phyloP scores from a whole-genome alignment of 2,329 filamentous ascomycete species.

The Cercospora nicotianae region DNA sequence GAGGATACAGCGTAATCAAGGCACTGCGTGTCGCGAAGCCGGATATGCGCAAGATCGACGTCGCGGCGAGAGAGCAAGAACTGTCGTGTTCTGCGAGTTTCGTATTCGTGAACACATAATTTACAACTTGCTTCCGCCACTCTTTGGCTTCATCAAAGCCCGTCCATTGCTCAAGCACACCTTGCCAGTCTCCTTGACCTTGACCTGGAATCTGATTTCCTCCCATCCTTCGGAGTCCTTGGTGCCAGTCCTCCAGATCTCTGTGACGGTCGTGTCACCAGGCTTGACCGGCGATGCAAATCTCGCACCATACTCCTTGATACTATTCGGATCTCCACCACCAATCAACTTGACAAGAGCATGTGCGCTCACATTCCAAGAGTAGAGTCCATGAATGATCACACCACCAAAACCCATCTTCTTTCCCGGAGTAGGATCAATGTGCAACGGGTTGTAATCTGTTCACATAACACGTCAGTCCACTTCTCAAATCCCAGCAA shows the following conservation, averaged over 20 bases:
- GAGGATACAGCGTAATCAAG: not conserved
- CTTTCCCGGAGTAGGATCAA: slow-evolving; percentile 71
- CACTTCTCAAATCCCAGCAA: not conserved
- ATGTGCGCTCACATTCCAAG: slow-evolving; percentile 68
- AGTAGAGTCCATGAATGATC: slow-evolving; percentile 88
- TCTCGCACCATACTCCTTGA: slow-evolving; percentile 84
- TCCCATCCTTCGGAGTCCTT: slow-evolving; percentile 67
- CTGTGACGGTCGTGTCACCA: slow-evolving; percentile 76
- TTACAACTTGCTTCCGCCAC: slow-evolving; percentile 29
- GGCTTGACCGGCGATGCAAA: slow-evolving; percentile 84
- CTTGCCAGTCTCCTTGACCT: slow-evolving; percentile 76
- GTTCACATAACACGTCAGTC: not conserved
- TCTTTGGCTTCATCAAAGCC: slow-evolving; percentile 66
- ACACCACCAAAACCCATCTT: slow-evolving; percentile 89
- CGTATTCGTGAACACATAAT: not conserved
- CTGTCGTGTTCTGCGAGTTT: not conserved
- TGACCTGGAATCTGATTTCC: slow-evolving; percentile 77
- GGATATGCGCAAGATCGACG: not conserved
- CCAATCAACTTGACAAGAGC: slow-evolving; percentile 72
- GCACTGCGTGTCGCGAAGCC: not conserved
- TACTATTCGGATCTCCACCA: slow-evolving; percentile 73
- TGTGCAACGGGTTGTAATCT: slow-evolving; percentile 92
- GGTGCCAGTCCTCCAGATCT: slow-evolving; percentile 77
- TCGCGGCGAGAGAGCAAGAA: not conserved
- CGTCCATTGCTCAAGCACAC: slow-evolving; percentile 84